phyloP scores from a whole-genome alignment of 2,329 filamentous ascomycete species.

The Sclerotinia sclerotiorum region DNA sequence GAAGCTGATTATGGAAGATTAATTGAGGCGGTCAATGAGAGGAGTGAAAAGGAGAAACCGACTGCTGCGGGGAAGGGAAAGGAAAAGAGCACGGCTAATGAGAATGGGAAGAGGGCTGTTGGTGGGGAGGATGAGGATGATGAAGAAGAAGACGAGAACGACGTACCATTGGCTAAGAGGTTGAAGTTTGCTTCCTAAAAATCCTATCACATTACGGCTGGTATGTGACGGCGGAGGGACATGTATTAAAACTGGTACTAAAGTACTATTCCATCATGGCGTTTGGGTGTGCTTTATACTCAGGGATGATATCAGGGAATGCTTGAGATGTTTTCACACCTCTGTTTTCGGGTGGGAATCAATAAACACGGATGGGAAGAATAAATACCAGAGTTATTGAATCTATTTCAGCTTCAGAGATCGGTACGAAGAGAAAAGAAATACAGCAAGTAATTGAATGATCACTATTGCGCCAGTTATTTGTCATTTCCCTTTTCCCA shows the following conservation, averaged over 20 bases:
- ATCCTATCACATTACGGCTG: neutral
- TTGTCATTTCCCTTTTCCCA: neutral
- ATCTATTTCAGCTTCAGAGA: neutral
- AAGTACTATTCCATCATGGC: slow-evolving; percentile 1
- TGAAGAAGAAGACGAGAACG: slow-evolving; percentile 26
- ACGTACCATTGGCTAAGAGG: slow-evolving; percentile 32
- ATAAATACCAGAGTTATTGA: neutral
- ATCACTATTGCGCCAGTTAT: neutral
- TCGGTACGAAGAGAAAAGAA: neutral
- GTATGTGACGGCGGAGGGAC: neutral
- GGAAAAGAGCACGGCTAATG: neutral
- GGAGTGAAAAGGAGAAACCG: slow-evolving; percentile 23
- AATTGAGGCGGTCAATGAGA: slow-evolving; percentile 43
- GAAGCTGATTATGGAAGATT: slow-evolving; percentile 72
- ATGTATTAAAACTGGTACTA: neutral
- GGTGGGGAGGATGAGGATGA: slow-evolving; percentile 24
- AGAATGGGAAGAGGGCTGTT: neutral
- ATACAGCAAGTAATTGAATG: neutral
- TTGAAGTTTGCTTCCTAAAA: slow-evolving; percentile 24
- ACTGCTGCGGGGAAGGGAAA: slow-evolving; percentile 15
- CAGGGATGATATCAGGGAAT: slow-evolving; percentile 15
- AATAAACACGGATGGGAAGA: neutral
- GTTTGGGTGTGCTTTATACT: neutral
- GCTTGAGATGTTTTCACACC: neutral
- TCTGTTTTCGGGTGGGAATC: neutral